These are phyloP conservation scores for Aspergillus melleus DNA, from an alignment of 2,329 filamentous ascomycete genomes.

Conservation along the genomic window DNA sequence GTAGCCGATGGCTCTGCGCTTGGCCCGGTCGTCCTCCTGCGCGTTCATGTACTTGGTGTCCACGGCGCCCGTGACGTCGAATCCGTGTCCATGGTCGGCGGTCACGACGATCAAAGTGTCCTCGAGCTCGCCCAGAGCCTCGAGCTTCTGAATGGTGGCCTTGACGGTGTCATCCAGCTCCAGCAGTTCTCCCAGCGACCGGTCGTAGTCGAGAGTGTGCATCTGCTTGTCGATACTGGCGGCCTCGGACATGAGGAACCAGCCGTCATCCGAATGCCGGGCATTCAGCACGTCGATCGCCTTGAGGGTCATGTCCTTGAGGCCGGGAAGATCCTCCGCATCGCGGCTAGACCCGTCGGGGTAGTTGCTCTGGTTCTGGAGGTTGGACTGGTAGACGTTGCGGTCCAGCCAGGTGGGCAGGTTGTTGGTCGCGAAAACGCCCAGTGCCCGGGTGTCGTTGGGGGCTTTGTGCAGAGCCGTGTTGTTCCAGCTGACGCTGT, in stretches of 20 bases:
- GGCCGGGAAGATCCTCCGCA: slow-evolving; percentile 74
- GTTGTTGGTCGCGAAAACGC: slow-evolving; percentile 73
- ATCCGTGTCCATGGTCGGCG: slow-evolving; percentile 87
- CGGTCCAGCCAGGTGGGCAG: slow-evolving; percentile 85
- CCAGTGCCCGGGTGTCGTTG: slow-evolving; percentile 65
- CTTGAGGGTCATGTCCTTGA: slow-evolving; percentile 89
- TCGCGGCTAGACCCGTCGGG: slow-evolving; percentile 64
- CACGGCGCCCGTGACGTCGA: slow-evolving; percentile 79
- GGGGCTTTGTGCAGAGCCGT: slow-evolving; percentile 63
- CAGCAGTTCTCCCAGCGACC: slow-evolving; percentile 78
- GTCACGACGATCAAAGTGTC: slow-evolving; percentile 79
- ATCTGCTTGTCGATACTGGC: slow-evolving; percentile 89
- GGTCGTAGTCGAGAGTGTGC: slow-evolving; percentile 82
- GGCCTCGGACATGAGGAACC: slow-evolving; percentile 85
- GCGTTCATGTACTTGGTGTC: slow-evolving; percentile 75
- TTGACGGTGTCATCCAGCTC: slow-evolving; percentile 82
- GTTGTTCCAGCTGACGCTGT: slow-evolving; percentile 72
- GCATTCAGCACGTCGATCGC: slow-evolving; percentile 75
- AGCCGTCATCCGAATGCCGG: slow-evolving; percentile 67
- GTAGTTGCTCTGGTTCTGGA: slow-evolving; percentile 65
- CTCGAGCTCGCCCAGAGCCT: slow-evolving; percentile 64
- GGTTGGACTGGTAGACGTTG: slow-evolving; percentile 74
- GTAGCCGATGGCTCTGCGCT: slow-evolving; percentile 71
- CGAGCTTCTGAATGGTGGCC: slow-evolving; percentile 70
- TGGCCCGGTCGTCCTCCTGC: slow-evolving; percentile 66